These are phyloP conservation scores for Allium cepa DNA, from an alignment of 106 monocot species.

Conservation along the genomic window DNA sequence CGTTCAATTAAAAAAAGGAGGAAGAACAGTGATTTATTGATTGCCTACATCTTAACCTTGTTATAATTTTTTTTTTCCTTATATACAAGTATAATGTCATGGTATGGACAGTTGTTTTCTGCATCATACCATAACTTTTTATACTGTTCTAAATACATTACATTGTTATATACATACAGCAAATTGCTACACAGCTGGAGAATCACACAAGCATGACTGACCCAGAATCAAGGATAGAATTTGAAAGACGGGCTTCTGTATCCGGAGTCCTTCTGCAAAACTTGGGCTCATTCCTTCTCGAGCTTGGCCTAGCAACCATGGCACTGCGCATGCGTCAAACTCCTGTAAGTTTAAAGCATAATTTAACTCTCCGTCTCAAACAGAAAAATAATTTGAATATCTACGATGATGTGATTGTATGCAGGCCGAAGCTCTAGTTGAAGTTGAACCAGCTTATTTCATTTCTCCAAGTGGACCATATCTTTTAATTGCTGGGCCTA, in stretches of 20 bases:
- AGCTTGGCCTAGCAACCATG: constrained; percentile 90
- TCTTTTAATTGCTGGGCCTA: constrained; percentile 62
- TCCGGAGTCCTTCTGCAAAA: constrained; percentile 66
- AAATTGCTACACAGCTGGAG: constrained; percentile 59
- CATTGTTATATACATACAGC: constrained; percentile 25
- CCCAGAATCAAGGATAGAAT: constrained; percentile 16
- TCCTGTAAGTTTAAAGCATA: constrained; percentile 41
- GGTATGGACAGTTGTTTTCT: neutral
- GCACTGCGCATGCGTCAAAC: constrained; percentile 71
- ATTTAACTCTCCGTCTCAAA: neutral
- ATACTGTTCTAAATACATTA: neutral
- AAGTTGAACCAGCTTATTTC: constrained; percentile 86
- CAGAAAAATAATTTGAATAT: neutral
- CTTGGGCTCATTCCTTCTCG: constrained; percentile 76
- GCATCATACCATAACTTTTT: no score
- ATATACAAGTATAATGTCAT: neutral
- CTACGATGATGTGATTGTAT: constrained; percentile 1
- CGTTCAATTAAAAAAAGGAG: no score
- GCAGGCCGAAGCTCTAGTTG: constrained; percentile 74
- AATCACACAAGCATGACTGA: constrained; percentile 42
- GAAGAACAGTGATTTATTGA: neutral
- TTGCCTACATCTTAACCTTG: neutral
- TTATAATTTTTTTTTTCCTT: neutral
- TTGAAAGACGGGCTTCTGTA: constrained; percentile 59
- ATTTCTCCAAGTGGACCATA: constrained; percentile 72